Conservation (phyloP, 2,329 filamentous ascomycete species). For the Aspergillus sergii region DNA sequence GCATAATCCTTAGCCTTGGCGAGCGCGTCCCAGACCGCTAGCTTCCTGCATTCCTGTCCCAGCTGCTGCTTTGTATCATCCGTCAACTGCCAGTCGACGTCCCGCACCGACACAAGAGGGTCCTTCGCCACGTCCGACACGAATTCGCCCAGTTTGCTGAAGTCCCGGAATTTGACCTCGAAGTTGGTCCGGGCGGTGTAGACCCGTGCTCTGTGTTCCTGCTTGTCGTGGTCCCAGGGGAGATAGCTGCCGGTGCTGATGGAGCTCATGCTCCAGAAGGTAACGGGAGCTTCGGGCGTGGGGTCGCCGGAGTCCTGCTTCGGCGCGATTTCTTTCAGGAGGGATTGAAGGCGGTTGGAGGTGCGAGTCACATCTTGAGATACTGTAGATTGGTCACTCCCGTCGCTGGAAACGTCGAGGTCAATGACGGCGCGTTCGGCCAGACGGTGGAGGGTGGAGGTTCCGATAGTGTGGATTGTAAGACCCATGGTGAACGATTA, state of each 20-base stretch:
- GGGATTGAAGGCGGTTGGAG: constrained; percentile 1
- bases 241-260: constrained; percentile 3
- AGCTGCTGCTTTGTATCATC: not conserved
- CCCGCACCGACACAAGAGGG: not conserved
- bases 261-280: constrained; percentile 3
- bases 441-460: not conserved
- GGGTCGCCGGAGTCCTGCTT: not conserved
- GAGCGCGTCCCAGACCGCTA: not conserved
- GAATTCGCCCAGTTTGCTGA: constrained; percentile 3
- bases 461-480: not conserved
- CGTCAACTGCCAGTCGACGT: constrained; percentile 3
- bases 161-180: constrained; percentile 3
- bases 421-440: not conserved
- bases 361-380: not conserved
- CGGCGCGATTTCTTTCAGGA: not conserved
- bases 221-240: constrained; percentile 1
- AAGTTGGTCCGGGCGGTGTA: constrained; percentile 4
- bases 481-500: not conserved
- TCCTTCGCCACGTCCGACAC: not conserved
- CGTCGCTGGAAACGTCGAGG: not conserved
- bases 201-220: not conserved
- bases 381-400: not conserved
- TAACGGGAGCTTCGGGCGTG: not conserved
- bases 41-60: not conserved
- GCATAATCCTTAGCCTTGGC: constrained; percentile 3